These are phyloP conservation scores for Nicotiana knightiana DNA, from an alignment of 257 asterid species.

Conservation along the genomic window DNA sequence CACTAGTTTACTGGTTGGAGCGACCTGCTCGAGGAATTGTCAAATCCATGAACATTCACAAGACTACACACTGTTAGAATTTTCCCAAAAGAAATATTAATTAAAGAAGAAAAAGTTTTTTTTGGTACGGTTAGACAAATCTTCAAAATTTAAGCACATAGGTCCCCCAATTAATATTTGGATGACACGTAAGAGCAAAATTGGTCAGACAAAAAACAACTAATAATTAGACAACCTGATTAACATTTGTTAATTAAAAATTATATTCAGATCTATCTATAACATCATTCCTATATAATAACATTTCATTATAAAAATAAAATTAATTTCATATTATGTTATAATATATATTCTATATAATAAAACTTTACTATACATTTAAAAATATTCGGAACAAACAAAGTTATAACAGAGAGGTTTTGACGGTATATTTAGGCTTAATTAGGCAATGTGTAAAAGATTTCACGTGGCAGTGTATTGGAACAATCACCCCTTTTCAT, in stretches of 20 bases:
- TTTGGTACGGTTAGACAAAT: not conserved
- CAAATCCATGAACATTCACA: constrained; percentile 10
- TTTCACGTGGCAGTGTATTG: constrained; percentile 36
- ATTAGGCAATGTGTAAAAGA: not conserved
- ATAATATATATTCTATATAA: too few relatives aligned
- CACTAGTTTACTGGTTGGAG: not conserved
- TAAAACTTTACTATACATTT: too few relatives aligned
- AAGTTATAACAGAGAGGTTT: too few relatives aligned
- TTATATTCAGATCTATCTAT: not conserved
- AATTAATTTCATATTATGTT: too few relatives aligned
- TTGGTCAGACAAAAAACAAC: not conserved
- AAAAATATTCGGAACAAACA: too few relatives aligned
- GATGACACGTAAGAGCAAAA: not conserved
- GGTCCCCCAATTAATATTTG: not conserved
- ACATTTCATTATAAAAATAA: too few relatives aligned
- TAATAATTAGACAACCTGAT: not conserved
- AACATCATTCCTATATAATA: too few relatives aligned
- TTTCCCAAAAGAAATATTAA: not conserved
- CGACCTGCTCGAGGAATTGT: constrained; percentile 14
- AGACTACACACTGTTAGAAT: not conserved
- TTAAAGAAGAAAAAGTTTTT: not conserved
- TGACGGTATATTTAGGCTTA: not conserved
- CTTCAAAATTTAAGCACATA: not conserved
- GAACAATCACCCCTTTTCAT: constrained; percentile 27
- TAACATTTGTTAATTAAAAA: not conserved